These are phyloP conservation scores for Xylariaceae sp. DNA, from an alignment of 2,329 filamentous ascomycete genomes.

Conservation along the genomic window DNA sequence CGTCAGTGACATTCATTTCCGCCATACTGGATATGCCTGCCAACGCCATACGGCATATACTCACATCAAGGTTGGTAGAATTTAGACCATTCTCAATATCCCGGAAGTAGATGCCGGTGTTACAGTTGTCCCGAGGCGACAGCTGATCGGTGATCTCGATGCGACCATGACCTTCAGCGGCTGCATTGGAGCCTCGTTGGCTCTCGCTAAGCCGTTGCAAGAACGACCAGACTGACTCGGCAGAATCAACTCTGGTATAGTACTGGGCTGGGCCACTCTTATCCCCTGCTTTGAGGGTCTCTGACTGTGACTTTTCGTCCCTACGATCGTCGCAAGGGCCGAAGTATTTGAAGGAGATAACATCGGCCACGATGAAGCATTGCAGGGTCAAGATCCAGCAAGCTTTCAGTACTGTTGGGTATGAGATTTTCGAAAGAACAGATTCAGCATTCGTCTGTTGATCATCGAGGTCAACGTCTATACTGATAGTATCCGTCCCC, in stretches of 20 bases:
- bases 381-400: constrained; percentile 20
- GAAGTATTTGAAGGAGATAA: constrained; percentile 19
- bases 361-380: constrained; percentile 21
- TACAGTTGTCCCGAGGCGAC: constrained; percentile 19
- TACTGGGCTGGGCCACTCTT: constrained; percentile 10
- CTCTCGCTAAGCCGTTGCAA: constrained; percentile 14
- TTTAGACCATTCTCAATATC: constrained; percentile 1
- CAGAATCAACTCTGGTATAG: constrained; percentile 16
- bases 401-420: constrained; percentile 13
- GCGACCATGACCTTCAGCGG: constrained; percentile 7
- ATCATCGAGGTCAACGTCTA: constrained; percentile 10
- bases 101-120: constrained; percentile 16
- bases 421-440: constrained; percentile 4
- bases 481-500: constrained; percentile 11
- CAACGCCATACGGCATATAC: background rate
- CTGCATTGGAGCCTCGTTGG: background rate
- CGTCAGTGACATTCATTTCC: background rate
- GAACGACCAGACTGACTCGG: constrained; percentile 14
- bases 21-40: background rate
- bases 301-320: background rate
- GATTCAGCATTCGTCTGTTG: constrained; percentile 1
- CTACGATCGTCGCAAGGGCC: constrained; percentile 1
- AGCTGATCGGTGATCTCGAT: constrained; percentile 14
- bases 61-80: constrained; percentile 4
- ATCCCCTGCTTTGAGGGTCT: background rate